Evolutionary conservation across 495 filamentous ascomycete species (phyloP), one percentile per base, ranked within the genome.

Genomic region (Extremus antarcticus): DNA sequence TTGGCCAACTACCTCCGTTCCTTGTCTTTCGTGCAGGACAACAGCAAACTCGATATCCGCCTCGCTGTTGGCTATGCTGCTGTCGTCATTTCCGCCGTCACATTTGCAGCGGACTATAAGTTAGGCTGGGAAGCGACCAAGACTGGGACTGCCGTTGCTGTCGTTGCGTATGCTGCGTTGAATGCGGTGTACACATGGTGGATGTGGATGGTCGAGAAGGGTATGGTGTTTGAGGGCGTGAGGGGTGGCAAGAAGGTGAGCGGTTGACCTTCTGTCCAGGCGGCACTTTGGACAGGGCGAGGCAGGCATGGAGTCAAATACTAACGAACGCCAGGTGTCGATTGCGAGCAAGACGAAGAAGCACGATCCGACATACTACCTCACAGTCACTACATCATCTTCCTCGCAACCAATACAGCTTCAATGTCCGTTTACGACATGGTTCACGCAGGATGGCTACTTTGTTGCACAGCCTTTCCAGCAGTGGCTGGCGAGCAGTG

Each of bases 61-160:
- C 83, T 97, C 40, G 71, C 75, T 0, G 69, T 98, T 0, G 91
- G 94, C 45, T 97, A 92, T 72, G 69, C 76, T 20, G 89, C 89
- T 57, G 88, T 96, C 62, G 66, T 73, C 22, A 83, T 96, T 59
- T 81, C 88, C 17, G 90, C 74, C 19, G 81, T 80, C 41, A 87
- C 84, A 51, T 96, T 97, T 78, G 83, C 82, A 62, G 89, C 85
- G 65, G 92, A 98, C 76, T 94, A 88, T 71, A 86, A 83, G 60
- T 72, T 90, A 29, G 90, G 90, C 54, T 97, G 91, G 78, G 89
- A 95, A 46, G 69, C 70, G 35, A 90, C 88, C 17, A 91, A 87
- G 62, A 74, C 72, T 50, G 78, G 78, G 61, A 95, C 90, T 23
- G 74, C 86, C 10, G 76, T 75, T 38, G 88, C 89, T 0, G 94